Base-by-base conservation (phyloP, 78 protist species). In the Dictyostelium purpureum region DNA sequence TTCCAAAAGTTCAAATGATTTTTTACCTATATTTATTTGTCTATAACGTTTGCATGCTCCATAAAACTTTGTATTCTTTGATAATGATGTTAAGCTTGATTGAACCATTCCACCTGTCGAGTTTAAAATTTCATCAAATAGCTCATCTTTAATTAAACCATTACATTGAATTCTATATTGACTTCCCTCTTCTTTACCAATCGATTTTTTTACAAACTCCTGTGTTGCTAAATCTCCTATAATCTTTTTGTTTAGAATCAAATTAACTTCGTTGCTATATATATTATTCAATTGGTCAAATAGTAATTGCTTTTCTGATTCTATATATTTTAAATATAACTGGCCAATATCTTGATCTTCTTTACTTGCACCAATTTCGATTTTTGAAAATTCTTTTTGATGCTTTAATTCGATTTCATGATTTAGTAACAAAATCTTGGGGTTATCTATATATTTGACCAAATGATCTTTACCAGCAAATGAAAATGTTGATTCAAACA, bases 201-300 rank as follows among this genome's bases (percentile, higher is more conserved):
- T 28, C 2, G 21, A 24, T 67, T 52, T 67, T 57, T 57, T 57
- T 4, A n/a, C 47, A 67, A 80, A 67, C 26, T 80, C 78, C 18
- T 67, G 78, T 37, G 56, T 80, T 12, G 89, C 89, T 1, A 80
- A 49, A 51, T 80, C 89, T 67, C 89, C 89, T 37, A 80, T 67
- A 7, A 70, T 33, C 40, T 63, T 79, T 24, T 49, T 33, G 10
- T 63, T 61, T 42, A 79, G 38, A 6, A 79, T 49, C 14, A 63
- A 26, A 47, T 79, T 59, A 7, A 59, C 19, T 28, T 45, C 18
- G 10, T 45, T 4, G 1, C 63, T 47, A 28, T 63, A 37, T 6
- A 79, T 18, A 33, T 42, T 61, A 16, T 59, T 28, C 19, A 80
- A 37, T 51, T 49, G 66, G 10, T 80, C 24, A 24, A 38, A 38